Evolutionary conservation across 164 flowering plant species (phyloP), one percentile per base, ranked within the genome.

Genomic region (Magnolia sinica): DNA sequence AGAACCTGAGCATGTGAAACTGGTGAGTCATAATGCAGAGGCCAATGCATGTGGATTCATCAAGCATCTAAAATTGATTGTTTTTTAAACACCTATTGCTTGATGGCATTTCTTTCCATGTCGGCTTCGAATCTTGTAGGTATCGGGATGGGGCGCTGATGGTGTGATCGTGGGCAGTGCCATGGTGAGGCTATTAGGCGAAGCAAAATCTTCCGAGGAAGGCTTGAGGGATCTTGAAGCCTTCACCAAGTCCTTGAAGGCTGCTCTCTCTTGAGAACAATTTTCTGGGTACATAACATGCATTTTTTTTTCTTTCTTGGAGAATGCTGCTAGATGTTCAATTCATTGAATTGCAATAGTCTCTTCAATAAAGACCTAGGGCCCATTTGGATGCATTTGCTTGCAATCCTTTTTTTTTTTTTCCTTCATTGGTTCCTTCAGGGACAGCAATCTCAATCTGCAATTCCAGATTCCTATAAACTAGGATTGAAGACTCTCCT

Each of bases 121-220:
- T 49, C 68, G 58, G 69, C 22, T 20, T 68, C 50, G 22, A 72
- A 55, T 37, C 14, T 70, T 77, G 58, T 87, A 95, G 98, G 86
- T 95, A 27, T 89, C 88, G 4, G 90, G 86, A 74, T 93, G 99
- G 98, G 99, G 99, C 79, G 96, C 98, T 45, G 99, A 93, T 82
- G 99, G 98, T 52, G 97, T 93, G 76, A 95, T 93, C 76, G 96
- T 95, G 73, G 98, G 99, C 6, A 95, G 98, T 82, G 99, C 98
- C 11, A 90, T 90, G 85, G 98, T 93, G 76, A 93, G 82, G 82
- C 18, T 92, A 61, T 76, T 95, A 69, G 94, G 90, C 2, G 96
- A 89, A 20, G 94, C 99, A 6, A 85, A 85, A 73, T 85, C 98
- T 75, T 89, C 99, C 0, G 88, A 88, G 80, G 91, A 90, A 87